A percentile compares a stretch with the other conserved stretches of the same genome.
Conservation (phyloP, 257 asterid species). For the Coffea eugenioides region DNA sequence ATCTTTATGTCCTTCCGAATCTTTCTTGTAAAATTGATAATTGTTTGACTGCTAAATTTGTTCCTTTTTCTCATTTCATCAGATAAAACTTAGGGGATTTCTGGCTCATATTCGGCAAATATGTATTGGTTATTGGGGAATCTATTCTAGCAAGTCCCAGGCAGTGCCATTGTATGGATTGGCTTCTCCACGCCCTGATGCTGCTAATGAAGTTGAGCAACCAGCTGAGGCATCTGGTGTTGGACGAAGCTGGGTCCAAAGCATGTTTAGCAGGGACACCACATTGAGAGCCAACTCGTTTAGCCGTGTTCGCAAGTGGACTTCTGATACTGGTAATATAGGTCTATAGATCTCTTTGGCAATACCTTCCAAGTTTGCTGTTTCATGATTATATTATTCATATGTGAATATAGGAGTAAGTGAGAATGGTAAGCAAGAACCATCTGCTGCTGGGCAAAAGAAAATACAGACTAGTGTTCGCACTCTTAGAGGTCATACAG, state of each 20-base stretch:
- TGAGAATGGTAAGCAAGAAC: constrained; percentile 73
- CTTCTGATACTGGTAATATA: constrained; percentile 58
- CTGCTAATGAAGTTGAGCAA: constrained; percentile 55
- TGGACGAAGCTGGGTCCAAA: constrained; percentile 98
- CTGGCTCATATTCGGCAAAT: constrained; percentile 79
- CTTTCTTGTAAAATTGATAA: neutral
- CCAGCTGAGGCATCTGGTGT: constrained; percentile 83
- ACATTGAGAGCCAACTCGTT: constrained; percentile 62
- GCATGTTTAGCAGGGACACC: constrained; percentile 92
- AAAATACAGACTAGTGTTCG: constrained; percentile 81
- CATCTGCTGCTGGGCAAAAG: constrained; percentile 71
- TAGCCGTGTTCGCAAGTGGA: constrained; percentile 61
- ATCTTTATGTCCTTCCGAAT: neutral
- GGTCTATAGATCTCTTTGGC: constrained; percentile 24
- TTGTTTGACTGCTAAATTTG: constrained; percentile 12
- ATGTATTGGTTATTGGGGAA: constrained; percentile 87
- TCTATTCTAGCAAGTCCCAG: constrained; percentile 67
- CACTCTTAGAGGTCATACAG: constrained; percentile 84
- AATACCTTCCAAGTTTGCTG: constrained; percentile 17
- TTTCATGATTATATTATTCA: constrained; percentile 18
- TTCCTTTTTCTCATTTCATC: constrained; percentile 29
- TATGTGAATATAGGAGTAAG: constrained; percentile 40
- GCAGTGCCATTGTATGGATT: constrained; percentile 62
- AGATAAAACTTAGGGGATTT: constrained; percentile 86
- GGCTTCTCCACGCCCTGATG: constrained; percentile 84